Evolutionary conservation across 345 rosid species (phyloP), one percentile per base, ranked within the genome.

Genomic region (Barbarea vulgaris): DNA sequence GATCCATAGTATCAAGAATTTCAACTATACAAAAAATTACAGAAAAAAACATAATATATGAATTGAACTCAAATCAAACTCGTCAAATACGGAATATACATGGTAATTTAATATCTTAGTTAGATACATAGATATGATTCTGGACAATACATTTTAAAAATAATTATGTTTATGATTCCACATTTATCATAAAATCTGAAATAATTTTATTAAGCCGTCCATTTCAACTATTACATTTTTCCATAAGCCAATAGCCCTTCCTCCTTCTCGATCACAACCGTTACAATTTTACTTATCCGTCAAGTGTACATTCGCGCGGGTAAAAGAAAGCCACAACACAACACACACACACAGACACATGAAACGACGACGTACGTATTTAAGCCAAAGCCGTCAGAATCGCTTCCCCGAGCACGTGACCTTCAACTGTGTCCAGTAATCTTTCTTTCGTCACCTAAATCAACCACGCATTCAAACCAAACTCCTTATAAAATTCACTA

Each of bases 371-470:
- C 48, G 34, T 21, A 22, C n/a, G 30, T 28, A 28, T 1, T 84
- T 71, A 90, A 61, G 91, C 86, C 17, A 56, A 47, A 28, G 84
- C 75, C 2, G 75, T 84, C 34, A 91, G 78, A 5, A 67, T 82
- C 3, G 98, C 90, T 80, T 91, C 93, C 33, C 87, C 92, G 0
- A 88, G 34, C 19, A 93, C 89, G 58, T 79, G 93, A 36, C 93
- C 96, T 68, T 85, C 81, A 4, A 87, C 71, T 9, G 93, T 87
- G 7, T 87, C 97, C 78, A 83, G 28, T 80, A 89, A 58, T 84
- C 82, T 87, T 68, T 91, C 98, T 74, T 88, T 93, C 0, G 95
- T 87, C 77, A 88, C 93, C 97, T 90, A 46, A 4, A 8, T 5
- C 34, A 14, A 19, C n/a, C n/a, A n/a, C 46, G 57, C 24, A 59